Evolutionary conservation across 1,284 basidiomycete genomes (phyloP), one percentile per base, ranked within the genome.

Genomic region (Ceratobasidium sp.): DNA sequence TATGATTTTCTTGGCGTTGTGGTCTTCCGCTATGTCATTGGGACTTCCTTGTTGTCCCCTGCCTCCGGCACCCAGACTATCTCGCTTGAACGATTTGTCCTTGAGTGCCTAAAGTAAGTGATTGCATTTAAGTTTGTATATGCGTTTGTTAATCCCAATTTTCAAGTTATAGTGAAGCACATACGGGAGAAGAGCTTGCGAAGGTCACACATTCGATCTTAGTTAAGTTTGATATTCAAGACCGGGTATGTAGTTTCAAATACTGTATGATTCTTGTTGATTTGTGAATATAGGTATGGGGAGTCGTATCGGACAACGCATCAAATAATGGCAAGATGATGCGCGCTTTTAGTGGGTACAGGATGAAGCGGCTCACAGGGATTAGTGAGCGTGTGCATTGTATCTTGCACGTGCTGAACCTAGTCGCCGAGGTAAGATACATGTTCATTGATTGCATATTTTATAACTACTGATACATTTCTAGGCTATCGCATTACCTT

Each of bases 281-380:
- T n/a, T n/a, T n/a, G n/a, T n/a, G n/a, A n/a, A n/a, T n/a, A 50
- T 33, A 64, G 62, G 62, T 64, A 9, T 64, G 62, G 62, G 62
- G 62, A 7, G 45, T 64, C 15, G 62, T 64, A 3, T 48, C n/a
- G 15, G 27, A 64, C 27, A 50, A 50, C 29, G 62, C 45, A 15
- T 48, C 45, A 3, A 64, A 64, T 45, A 64, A 64, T 24, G 62
- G n/a, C 1, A n/a, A 22, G 8, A 64, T 64, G 62, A 50, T 64
- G 62, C 22, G 50, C 4, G 9, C 1, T 7, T 47, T 64, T 9
- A 14, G 5, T 2, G 11, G 6, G 24, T 50, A 17, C 11, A 29
- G 29, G 1, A 22, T 50, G 24, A 48, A 64, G 47, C 45, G 62
- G 11, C 45, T 64, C 6, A 50, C 44, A 9, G 44, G 62, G 15